Base-by-base conservation (phyloP, 208 protist genomes). In the Trypanosoma congolense region DNA sequence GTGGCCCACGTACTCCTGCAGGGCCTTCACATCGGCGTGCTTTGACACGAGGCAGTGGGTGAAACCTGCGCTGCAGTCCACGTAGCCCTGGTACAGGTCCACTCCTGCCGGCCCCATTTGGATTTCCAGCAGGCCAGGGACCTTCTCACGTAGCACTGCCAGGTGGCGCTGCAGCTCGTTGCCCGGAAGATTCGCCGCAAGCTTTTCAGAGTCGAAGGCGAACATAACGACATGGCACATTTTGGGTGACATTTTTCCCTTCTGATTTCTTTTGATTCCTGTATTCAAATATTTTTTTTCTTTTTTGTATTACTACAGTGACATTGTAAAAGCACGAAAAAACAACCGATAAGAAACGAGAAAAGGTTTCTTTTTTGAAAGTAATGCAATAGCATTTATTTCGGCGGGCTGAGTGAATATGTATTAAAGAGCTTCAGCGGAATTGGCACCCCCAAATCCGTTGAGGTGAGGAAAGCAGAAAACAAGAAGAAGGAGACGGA, bases 141-240 rank as follows among this genome's bases (percentile, higher is more conserved):
- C 67, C 0, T 58, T 68, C 2, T 44, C 63, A 28, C 61, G 62
- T 24, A 61, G 31, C 4, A 14, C 3, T 22, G n/a, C 3, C 25
- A 66, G 41, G 21, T 55, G 57, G 0, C 36, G 45, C 16, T 68
- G 31, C 1, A 65, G 4, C 3, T 42, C 52, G 19, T 0, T 10
- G 0, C 14, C 19, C 8, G 70, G 62, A 18, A 83, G 75, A 49
- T 82, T 61, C 4, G 40, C 45, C 0, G 59, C 68, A 6, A 83
- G 19, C 61, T 86, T 86, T 9, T 25, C 58, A 2, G 30, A 25
- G 47, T 83, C 68, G n/a, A 85, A 57, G 35, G 76, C 74, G 45
- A 89, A 86, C 12, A 89, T 28, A 4, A 81, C 75, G 44, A 86
- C 62, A 61, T 89, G 77, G 21, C 65, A 62, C 56, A 86, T 81